Base-by-base conservation (phyloP, 495 filamentous ascomycete genomes). In the Podospora bellae-mahoneyi region DNA sequence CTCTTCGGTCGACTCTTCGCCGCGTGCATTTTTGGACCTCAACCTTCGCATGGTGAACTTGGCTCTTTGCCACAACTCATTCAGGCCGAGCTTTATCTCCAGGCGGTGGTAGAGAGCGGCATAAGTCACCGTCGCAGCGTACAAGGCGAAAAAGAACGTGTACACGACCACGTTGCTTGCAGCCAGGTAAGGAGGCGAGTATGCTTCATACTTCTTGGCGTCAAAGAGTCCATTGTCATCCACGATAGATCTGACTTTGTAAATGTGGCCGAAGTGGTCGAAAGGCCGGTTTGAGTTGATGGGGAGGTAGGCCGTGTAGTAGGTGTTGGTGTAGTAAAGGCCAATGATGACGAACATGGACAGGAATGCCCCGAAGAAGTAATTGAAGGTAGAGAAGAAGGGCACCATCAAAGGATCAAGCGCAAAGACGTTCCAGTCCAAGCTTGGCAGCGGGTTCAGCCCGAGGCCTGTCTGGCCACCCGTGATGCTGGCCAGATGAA, bases 331-430 rank as follows among this genome's bases (percentile, higher is more conserved):
- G 66, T 76, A 79, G 73, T 77, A 82, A 16, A 82, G 28, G 3
- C 66, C 75, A 0, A 75, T 53, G 39, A 81, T 74, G 63, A 81
- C 62, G 67, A 75, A 72, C 58, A 71, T 68, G 26, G 72, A 70
- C 18, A 77, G 32, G 28, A 74, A 64, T 20, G 66, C 69, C 20
- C 80, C 80, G 60, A 78, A 16, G 65, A 80, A 78, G 19, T 71
- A 70, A 70, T 82, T 82, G 69, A 81, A 73, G 13, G 78, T 82
- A 0, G 79, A 78, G 59, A 81, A 82, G 74, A 78, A 79, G 26
- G 80, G 80, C 26, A 80, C 71, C 79, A 81, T 80, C 15, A 82
- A 71, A 1, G 80, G 80, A 34, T 82, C 80, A 48, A 67, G 61
- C 56, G 65, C 69, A 15, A 81, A 16, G 13, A 78, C 75, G 66